Conservation (phyloP, 805 yeast species). For the Starmerella cellae region DNA sequence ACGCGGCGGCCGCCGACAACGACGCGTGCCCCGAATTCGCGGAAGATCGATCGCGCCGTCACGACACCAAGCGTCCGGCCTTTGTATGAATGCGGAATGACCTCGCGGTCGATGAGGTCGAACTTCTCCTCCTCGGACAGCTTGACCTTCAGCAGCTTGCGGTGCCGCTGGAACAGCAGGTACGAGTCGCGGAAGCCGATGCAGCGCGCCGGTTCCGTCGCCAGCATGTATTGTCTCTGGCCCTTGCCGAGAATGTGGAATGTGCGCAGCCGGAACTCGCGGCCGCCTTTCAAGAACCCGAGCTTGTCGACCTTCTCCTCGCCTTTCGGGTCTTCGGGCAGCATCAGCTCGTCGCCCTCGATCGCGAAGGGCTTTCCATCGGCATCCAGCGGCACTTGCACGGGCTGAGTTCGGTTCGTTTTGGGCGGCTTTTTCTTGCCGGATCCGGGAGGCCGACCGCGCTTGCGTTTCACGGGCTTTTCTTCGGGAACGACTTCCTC, state of each 20-base stretch:
- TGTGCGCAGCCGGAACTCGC: slow-evolving; percentile 49
- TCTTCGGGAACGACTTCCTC: slow-evolving; percentile 9
- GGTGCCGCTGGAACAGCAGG: slow-evolving; percentile 75
- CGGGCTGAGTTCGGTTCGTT: slow-evolving; percentile 16
- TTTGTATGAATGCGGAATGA: slow-evolving; percentile 80
- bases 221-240: slow-evolving; percentile 65
- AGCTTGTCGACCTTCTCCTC: slow-evolving; percentile 52
- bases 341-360: slow-evolving; percentile 60
- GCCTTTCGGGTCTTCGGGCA: slow-evolving; percentile 69
- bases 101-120: slow-evolving; percentile 65
- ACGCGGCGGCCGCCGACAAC: slow-evolving; percentile 68
- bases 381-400: slow-evolving; percentile 40
- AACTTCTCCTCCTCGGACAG: slow-evolving; percentile 65
- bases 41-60: slow-evolving; percentile 75
- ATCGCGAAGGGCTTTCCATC: slow-evolving; percentile 55
- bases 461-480: slow-evolving; percentile 18
- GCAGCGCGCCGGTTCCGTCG: slow-evolving; percentile 92
- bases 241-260: slow-evolving; percentile 44
- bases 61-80: slow-evolving; percentile 82
- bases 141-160: slow-evolving; percentile 56
- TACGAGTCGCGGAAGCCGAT: slow-evolving; percentile 91
- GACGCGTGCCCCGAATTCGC: slow-evolving; percentile 84
- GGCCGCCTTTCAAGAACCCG: slow-evolving; percentile 59
- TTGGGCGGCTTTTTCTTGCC: slow-evolving; percentile 15
- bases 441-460: slow-evolving; percentile 23